A percentile compares a stretch with the other conserved stretches of the same genome.
phyloP scores from a whole-genome alignment of 2,329 filamentous ascomycete genomes.

The Elsinoe fawcettii region DNA sequence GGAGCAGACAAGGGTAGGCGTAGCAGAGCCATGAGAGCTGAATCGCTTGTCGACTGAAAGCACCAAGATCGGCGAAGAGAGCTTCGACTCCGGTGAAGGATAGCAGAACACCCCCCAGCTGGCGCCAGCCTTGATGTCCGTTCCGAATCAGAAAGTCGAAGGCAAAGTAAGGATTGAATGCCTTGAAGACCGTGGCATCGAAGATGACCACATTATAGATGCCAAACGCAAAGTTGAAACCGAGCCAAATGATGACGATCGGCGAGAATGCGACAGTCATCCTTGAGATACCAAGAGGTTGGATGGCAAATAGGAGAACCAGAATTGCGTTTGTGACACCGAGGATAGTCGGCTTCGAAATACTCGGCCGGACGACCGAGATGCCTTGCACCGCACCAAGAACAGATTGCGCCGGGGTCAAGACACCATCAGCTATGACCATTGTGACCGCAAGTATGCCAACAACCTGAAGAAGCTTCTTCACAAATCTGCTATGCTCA shows the following conservation, averaged over 20 bases:
- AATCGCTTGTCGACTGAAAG: conserved; percentile 60
- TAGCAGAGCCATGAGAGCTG: conserved; percentile 62
- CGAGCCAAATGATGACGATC: conserved; percentile 59
- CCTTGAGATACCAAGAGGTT: conserved; percentile 57
- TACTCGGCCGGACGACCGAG: conserved; percentile 49
- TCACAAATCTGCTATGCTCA: conserved; percentile 48
- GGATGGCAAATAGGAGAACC: conserved; percentile 54
- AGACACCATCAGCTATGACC: conserved; percentile 59
- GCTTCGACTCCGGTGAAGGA: conserved; percentile 74
- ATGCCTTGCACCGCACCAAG: conserved; percentile 60
- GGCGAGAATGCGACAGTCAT: conserved; percentile 57
- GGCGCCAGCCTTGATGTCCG: conserved; percentile 53
- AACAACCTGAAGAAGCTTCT: conserved; percentile 50
- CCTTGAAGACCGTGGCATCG: conserved; percentile 44
- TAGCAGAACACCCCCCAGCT: conserved; percentile 60
- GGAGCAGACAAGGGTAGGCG: conserved; percentile 55
- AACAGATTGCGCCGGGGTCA: conserved; percentile 63
- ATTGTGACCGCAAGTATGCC: conserved; percentile 60
- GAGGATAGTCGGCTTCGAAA: conserved; percentile 51
- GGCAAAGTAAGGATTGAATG: conserved; percentile 50
- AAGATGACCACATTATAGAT: conserved; percentile 49
- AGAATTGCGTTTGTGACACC: conserved; percentile 59
- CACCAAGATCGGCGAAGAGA: conserved; percentile 69
- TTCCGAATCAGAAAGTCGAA: conserved; percentile 55
- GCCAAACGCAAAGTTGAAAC: conserved; percentile 55